phyloP scores from a whole-genome alignment of 1,284 basidiomycete species.

The Microbotryum silenes-acaulis region DNA sequence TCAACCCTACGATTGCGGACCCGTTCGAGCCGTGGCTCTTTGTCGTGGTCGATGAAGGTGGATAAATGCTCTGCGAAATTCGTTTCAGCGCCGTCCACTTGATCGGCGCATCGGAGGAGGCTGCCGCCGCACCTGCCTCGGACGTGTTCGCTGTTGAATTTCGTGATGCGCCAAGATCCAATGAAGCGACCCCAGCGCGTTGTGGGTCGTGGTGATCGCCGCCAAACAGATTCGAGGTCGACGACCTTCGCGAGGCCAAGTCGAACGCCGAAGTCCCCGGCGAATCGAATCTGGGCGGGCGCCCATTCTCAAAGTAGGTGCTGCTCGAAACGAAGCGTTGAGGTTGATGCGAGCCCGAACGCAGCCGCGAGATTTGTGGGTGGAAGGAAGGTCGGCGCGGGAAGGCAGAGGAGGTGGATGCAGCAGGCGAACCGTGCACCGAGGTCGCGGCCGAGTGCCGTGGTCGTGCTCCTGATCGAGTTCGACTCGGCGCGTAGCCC shows the following conservation, averaged over 20 bases:
- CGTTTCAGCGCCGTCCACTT: constrained; percentile 67
- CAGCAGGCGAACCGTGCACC: background rate
- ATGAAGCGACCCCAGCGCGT: constrained; percentile 7
- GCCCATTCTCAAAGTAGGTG: constrained; percentile 10
- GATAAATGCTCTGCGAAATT: constrained; percentile 52
- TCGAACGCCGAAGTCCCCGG: constrained; percentile 24
- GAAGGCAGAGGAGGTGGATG: constrained; percentile 16
- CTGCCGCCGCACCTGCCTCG: constrained; percentile 9
- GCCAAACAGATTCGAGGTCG: constrained; percentile 15
- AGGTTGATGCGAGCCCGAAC: constrained; percentile 23
- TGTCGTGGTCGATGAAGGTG: constrained; percentile 12
- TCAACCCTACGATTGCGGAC: constrained; percentile 5
- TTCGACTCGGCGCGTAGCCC: background rate
- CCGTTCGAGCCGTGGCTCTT: constrained; percentile 6
- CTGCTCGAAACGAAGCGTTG: constrained; percentile 28
- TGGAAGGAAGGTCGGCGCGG: constrained; percentile 30
- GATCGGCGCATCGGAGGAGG: constrained; percentile 39
- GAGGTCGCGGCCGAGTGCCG: constrained; percentile 24
- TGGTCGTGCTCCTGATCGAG: constrained; percentile 11
- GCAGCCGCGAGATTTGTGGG: constrained; percentile 32
- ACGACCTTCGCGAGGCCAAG: constrained; percentile 31
- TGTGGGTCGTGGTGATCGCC: background rate
- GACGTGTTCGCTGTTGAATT: constrained; percentile 6
- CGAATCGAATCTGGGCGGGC: background rate
- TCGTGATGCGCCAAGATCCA: background rate